Evolutionary conservation across 371 early-diverging fungal species (phyloP).

Genomic region (Basidiobolus meristosporus): DNA sequence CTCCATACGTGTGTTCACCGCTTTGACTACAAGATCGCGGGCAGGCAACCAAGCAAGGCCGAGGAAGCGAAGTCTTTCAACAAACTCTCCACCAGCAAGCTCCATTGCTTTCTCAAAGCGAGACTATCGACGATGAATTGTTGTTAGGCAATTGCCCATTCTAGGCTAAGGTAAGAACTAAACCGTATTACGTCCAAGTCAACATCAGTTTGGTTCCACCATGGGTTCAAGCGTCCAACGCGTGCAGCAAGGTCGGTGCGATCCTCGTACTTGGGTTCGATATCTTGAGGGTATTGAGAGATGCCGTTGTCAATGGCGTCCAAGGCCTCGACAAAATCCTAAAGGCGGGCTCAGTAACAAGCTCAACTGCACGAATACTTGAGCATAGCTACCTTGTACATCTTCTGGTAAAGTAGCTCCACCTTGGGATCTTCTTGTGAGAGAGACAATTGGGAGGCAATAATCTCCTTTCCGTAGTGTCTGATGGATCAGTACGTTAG

Average conservation of each 20-base stretch:
- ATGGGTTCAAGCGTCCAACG: conserved; percentile 75
- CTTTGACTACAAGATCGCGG: conserved; percentile 57
- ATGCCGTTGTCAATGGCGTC: conserved; percentile 89
- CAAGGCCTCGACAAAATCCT: conserved; percentile 55
- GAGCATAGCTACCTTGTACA: conserved; percentile 38
- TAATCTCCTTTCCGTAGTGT: conserved; percentile 74
- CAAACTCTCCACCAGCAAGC: conserved; percentile 60
- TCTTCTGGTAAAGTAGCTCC: conserved; percentile 49
- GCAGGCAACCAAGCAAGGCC: conserved; percentile 77
- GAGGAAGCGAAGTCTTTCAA: conserved; percentile 35
- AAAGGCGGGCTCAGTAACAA: not conserved
- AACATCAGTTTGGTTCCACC: conserved; percentile 68
- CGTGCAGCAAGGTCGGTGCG: conserved; percentile 56
- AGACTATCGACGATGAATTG: conserved; percentile 2
- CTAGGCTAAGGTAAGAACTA: conserved; percentile 1
- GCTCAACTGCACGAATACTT: not conserved
- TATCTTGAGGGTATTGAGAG: conserved; percentile 52
- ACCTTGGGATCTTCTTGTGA: conserved; percentile 24
- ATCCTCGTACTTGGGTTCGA: conserved; percentile 66
- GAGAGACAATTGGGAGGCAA: conserved; percentile 31
- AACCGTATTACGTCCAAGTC: conserved; percentile 32
- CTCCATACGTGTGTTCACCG: conserved; percentile 26
- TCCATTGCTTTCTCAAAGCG: conserved; percentile 52
- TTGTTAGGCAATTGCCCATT: not conserved
- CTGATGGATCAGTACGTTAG: conserved; percentile 6